These are phyloP conservation scores for Serpula lacrymans DNA, from an alignment of 768 basidiomycete genomes.

Conservation along the genomic window DNA sequence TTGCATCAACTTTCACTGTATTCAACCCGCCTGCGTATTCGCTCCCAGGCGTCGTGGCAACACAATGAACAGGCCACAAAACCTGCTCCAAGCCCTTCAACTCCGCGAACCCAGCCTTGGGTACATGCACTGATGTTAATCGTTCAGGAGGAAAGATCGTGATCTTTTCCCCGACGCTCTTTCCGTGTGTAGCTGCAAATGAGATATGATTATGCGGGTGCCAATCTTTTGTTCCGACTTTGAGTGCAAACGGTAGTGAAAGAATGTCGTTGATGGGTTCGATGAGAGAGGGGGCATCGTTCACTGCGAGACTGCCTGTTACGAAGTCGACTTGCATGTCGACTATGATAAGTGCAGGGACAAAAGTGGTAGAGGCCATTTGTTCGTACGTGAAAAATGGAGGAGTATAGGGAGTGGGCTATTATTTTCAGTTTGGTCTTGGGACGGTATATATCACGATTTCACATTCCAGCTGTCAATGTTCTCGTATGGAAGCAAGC, in stretches of 20 bases:
- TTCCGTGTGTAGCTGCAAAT: conserved; percentile 56
- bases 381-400: neutral
- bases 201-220: conserved; percentile 67
- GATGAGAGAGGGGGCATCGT: conserved; percentile 56
- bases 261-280: conserved; percentile 56
- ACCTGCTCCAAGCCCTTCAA: conserved; percentile 44
- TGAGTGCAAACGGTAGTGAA: conserved; percentile 46
- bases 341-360: conserved; percentile 62
- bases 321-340: conserved; percentile 89
- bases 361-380: conserved; percentile 13
- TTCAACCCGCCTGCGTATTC: conserved; percentile 57
- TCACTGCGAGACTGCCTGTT: conserved; percentile 67
- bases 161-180: conserved; percentile 37
- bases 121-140: conserved; percentile 28
- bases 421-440: too few species aligned
- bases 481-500: too few species aligned
- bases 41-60: conserved; percentile 55
- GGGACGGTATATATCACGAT: too few species aligned
- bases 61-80: conserved; percentile 83
- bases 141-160: conserved; percentile 31
- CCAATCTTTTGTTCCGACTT: conserved; percentile 55
- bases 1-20: conserved; percentile 35
- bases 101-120: conserved; percentile 17
- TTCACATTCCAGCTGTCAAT: too few species aligned
- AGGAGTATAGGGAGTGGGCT: too few species aligned